Conservation (phyloP, 352 stramenopile genomes). For the Phytopythium aichiense region DNA sequence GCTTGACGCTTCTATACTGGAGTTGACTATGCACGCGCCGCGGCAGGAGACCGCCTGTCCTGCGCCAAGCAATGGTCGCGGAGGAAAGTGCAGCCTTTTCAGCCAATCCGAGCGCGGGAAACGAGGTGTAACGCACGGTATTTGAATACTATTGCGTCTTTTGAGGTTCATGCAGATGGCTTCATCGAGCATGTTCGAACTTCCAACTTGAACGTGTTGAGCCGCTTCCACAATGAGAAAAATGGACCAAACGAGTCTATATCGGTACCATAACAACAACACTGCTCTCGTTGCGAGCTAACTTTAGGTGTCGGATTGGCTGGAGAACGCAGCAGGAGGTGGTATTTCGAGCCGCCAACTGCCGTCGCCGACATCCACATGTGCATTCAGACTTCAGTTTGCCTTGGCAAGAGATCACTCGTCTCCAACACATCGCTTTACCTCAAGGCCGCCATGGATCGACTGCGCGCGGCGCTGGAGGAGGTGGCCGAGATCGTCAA, state of each 20-base stretch:
- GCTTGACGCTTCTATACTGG: background rate
- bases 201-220: background rate
- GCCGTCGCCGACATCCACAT: background rate
- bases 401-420: background rate
- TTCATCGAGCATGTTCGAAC: background rate
- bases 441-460: constrained; percentile 35
- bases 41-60: background rate
- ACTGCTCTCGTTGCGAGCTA: background rate
- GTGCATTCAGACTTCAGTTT: background rate
- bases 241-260: background rate
- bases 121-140: background rate
- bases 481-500: constrained; percentile 67
- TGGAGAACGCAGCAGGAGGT: background rate
- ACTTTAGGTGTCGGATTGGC: background rate
- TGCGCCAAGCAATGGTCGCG: constrained; percentile 6
- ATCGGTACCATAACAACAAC: background rate
- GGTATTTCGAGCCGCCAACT: background rate
- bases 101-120: background rate
- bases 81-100: background rate
- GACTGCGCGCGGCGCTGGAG: constrained; percentile 47
- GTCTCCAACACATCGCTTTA: background rate
- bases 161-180: background rate
- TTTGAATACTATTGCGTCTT: background rate
- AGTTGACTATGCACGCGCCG: background rate
- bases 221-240: background rate